Evolutionary conservation across 1,139 yeast genomes (phyloP).

Genomic region (Candida smagusa): DNA sequence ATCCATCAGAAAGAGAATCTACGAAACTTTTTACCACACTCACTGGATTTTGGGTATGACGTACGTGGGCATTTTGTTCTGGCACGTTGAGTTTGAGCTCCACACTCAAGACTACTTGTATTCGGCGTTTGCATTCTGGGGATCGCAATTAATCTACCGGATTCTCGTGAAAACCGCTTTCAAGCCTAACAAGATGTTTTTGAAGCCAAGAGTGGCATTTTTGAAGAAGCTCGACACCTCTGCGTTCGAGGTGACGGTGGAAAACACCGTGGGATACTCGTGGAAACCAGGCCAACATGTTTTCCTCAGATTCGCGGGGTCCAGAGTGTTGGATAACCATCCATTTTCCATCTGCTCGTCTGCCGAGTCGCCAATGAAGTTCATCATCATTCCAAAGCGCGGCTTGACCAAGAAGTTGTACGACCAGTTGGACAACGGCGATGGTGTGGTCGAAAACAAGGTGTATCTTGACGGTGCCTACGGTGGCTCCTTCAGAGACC

Average conservation of each 20-base stretch:
- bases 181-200: conserved; percentile 40
- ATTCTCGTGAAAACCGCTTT: conserved; percentile 49
- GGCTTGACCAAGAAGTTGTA: conserved; percentile 47
- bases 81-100: conserved; percentile 44
- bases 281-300: conserved; percentile 67
- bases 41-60: conserved; percentile 63
- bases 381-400: conserved; percentile 47
- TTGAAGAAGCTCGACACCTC: conserved; percentile 28
- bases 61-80: conserved; percentile 48
- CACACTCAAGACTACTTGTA: conserved; percentile 48
- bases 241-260: conserved; percentile 41
- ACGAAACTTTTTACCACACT: conserved; percentile 52
- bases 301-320: conserved; percentile 47
- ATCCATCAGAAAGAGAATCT: conserved; percentile 38
- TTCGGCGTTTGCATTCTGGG: conserved; percentile 59
- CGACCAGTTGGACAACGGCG: conserved; percentile 21
- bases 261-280: conserved; percentile 32
- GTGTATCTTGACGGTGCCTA: conserved; percentile 63
- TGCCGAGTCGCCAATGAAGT: conserved; percentile 33
- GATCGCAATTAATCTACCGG: conserved; percentile 50
- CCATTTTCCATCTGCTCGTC: conserved; percentile 57
- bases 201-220: conserved; percentile 45
- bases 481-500: conserved; percentile 55
- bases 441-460: conserved; percentile 19
- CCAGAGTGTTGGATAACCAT: conserved; percentile 52